Evolutionary conservation across 2,329 filamentous ascomycete genomes (phyloP), one percentile per base, ranked within the genome.

Genomic region (Bisporella sp.): DNA sequence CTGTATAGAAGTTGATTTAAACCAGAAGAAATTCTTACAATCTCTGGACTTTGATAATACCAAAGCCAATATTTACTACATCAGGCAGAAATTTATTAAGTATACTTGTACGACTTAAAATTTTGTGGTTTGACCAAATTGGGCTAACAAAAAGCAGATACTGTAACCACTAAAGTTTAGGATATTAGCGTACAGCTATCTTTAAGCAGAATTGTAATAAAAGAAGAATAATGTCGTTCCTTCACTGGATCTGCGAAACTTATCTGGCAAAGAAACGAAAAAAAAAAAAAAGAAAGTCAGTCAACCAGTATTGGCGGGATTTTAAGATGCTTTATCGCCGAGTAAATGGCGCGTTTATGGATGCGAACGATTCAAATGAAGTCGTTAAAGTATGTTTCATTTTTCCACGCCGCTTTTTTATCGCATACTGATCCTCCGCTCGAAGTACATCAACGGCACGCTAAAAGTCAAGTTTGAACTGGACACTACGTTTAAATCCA

Each of bases 141-240:
- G 41, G 13, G 32, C 43, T 53, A 40, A 53, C 29, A 40, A 41
- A 32, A 48, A 28, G 31, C 32, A 55, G 48, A 31, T 56, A 40
- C 33, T 56, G 46, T 41, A 29, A 48, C 4, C 12, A 54, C 30
- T 4, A 48, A 42, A 11, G 51, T 28, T 30, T 54, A n/a, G 33
- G 54, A 33, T 8, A 47, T 37, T 61, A 40, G 56, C 45, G 45
- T 33, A 52, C 28, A 39, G 56, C 50, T 21, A 54, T 60, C 41
- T 48, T 39, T 29, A 41, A 46, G 33, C 28, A 53, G 54, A 55
- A 55, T 46, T 63, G 48, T 50, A 43, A 52, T 30, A 61, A 59
- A 35, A 53, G 61, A 21, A 53, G 45, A n/a, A 61, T 62, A 28
- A 62, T 63, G 45, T 54, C 45, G 3, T 62, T 63, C 50, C 54